Base-by-base conservation (phyloP, 495 filamentous ascomycete species). In the Penicillium desertorum region DNA sequence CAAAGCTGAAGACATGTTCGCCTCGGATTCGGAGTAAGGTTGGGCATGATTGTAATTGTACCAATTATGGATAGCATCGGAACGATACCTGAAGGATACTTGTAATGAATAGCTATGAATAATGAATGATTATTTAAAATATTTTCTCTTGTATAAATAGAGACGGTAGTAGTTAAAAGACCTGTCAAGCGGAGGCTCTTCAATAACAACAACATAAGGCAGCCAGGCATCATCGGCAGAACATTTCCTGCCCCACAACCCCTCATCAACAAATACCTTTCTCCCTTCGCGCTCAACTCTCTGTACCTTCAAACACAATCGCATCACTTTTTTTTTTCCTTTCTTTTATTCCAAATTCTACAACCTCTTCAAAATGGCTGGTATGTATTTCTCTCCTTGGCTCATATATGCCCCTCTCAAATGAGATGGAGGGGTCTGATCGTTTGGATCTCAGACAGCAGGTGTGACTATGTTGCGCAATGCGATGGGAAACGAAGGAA, bases 1-100 rank as follows among this genome's bases (percentile, higher is more conserved):
- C 68, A 90, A 85, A 60, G 92, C 92, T 4, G 90, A 91, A 65
- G 92, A 97, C 66, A 96, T 97, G 91, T 97, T 96, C 83, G 92
- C 89, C 16, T 85, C 81, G 1, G 79, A 82, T 43, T 71, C 70
- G n/a, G 78, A 80, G 45, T 76, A 55, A 76, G 29, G 17, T 51
- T 36, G 44, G 37, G 36, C 51, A 57, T 36, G 52, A 62, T 30
- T 59, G 57, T 46, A 65, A 61, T 61, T 58, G 62, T 57, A 61
- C 50, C 20, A 42, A 45, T 17, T 55, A 55, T 39, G 32, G 20
- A 47, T 19, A 30, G 43, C n/a, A 52, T 30, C n/a, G 45, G 7
- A 29, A 29, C 29, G 25, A 48, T 32, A 17, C 19, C 9, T 47
- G 45, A 46, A 47, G 10, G 45, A 48, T 48, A 48, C n/a, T 10